These are phyloP conservation scores for Dryas octopetala DNA, from an alignment of 306 rosid species.

Conservation along the genomic window DNA sequence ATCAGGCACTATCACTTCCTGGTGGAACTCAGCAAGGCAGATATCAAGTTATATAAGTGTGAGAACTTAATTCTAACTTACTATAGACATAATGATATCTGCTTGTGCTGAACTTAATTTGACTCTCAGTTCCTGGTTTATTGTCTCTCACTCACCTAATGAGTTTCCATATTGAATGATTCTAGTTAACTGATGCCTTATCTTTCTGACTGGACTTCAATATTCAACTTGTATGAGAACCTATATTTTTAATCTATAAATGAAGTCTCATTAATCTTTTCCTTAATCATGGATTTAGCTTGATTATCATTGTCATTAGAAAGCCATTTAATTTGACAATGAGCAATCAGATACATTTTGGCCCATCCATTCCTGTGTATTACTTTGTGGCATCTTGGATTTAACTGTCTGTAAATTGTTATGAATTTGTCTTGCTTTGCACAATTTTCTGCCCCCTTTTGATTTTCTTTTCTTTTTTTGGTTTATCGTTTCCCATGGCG, in stretches of 20 bases:
- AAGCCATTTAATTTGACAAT: neutral
- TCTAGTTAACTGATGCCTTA: neutral
- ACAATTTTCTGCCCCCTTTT: slow-evolving; percentile 28
- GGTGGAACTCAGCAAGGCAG: slow-evolving; percentile 91
- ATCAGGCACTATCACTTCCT: slow-evolving; percentile 82
- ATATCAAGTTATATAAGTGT: slow-evolving; percentile 81
- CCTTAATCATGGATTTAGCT: neutral
- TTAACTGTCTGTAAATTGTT: slow-evolving; percentile 16
- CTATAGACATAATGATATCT: slow-evolving; percentile 6
- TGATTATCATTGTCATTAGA: neutral
- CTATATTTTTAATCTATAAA: neutral
- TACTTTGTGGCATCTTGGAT: neutral
- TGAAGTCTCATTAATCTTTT: neutral
- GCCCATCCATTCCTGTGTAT: too few relatives aligned
- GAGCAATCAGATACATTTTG: neutral
- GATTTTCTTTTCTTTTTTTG: slow-evolving; percentile 35
- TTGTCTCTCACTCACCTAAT: neutral
- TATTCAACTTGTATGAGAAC: neutral
- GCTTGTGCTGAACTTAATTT: slow-evolving; percentile 5
- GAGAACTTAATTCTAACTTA: slow-evolving; percentile 35
- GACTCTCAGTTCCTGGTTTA: slow-evolving; percentile 1
- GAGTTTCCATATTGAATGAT: neutral
- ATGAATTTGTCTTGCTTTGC: slow-evolving; percentile 22
- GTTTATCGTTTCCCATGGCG: slow-evolving; percentile 35
- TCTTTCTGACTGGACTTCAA: neutral